Conservation (phyloP, 164 flowering plant species). For the Kalanchoe fedtschenkoi region DNA sequence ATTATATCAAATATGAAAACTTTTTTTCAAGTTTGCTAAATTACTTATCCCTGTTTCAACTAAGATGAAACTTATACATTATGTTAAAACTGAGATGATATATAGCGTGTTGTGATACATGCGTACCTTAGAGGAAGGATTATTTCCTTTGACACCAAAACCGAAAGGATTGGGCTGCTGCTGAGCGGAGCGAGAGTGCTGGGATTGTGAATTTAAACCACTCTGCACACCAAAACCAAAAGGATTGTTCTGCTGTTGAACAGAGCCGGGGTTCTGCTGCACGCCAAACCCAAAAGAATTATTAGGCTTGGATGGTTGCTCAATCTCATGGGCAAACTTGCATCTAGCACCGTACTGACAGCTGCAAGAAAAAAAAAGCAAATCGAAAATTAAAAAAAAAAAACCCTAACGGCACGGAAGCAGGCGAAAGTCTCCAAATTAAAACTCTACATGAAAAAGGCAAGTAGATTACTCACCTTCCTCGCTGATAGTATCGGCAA, state of each 20-base stretch:
- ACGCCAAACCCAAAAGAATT: conserved; percentile 47
- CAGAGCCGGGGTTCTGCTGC: conserved; percentile 20
- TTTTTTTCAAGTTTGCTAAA: no score
- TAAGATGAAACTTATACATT: no score
- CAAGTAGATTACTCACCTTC: conserved; percentile 36
- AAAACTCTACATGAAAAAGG: not conserved
- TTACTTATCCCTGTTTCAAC: no score
- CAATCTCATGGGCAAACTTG: conserved; percentile 46
- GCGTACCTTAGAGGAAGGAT: conserved; percentile 30
- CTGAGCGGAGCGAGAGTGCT: conserved; percentile 25
- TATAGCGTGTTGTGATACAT: conserved; percentile 36
- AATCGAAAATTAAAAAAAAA: not conserved
- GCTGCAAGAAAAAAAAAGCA: conserved; percentile 25
- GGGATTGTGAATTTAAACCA: conserved; percentile 18
- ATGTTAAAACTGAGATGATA: no score
- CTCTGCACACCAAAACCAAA: conserved; percentile 69
- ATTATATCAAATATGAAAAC: no score
- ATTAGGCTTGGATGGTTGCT: conserved; percentile 34
- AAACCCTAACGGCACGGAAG: not conserved
- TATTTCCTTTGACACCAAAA: conserved; percentile 48
- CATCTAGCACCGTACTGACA: conserved; percentile 67
- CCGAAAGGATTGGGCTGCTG: conserved; percentile 72
- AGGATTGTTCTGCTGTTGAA: conserved; percentile 49
- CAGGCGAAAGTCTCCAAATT: not conserved
- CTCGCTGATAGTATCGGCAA: conserved; percentile 52